Evolutionary conservation across 2,329 filamentous ascomycete species (phyloP).

Genomic region (Eutypa lata): DNA sequence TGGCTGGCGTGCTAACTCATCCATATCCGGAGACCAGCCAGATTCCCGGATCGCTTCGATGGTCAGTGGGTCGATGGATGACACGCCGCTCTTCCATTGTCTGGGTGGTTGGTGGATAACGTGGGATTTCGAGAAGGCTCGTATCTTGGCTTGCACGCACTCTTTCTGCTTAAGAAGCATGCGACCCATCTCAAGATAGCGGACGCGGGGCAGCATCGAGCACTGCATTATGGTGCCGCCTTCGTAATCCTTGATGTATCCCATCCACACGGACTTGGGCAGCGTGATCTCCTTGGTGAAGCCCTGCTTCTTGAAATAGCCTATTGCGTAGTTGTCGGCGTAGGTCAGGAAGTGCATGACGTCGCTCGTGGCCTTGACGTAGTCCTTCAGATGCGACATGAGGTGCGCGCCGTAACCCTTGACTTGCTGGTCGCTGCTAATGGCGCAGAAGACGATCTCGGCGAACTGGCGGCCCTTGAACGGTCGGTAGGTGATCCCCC

Average conservation of each 20-base stretch:
- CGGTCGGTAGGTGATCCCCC: conserved; percentile 92
- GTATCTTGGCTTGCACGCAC: conserved; percentile 89
- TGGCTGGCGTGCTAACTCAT: conserved; percentile 89
- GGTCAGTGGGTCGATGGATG: conserved; percentile 76
- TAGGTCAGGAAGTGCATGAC: conserved; percentile 99
- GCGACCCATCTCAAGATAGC: conserved; percentile 87
- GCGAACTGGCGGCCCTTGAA: conserved; percentile 92
- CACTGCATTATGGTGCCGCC: conserved; percentile 99
- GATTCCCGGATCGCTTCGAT: conserved; percentile 88
- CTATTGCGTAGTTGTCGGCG: conserved; percentile 97
- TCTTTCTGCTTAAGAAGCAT: conserved; percentile 99
- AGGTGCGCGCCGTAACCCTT: conserved; percentile 97
- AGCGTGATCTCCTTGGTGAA: conserved; percentile 98
- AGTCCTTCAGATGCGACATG: conserved; percentile 97
- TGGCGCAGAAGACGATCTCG: conserved; percentile 98
- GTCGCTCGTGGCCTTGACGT: conserved; percentile 92
- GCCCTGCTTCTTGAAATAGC: conserved; percentile 98
- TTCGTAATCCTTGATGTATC: conserved; percentile 99
- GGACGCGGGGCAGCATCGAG: conserved; percentile 90
- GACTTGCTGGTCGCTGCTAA: conserved; percentile 96
- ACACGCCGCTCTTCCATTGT: conserved; percentile 75
- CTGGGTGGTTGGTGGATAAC: conserved; percentile 81
- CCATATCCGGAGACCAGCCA: conserved; percentile 97
- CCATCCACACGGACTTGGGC: conserved; percentile 91
- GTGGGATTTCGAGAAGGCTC: conserved; percentile 85